Percentiles rank a stretch among this genome's conserved stretches.
Conservation (phyloP, 192 early-diverging fungal genomes). For the Lunasporangiospora selenospora region DNA sequence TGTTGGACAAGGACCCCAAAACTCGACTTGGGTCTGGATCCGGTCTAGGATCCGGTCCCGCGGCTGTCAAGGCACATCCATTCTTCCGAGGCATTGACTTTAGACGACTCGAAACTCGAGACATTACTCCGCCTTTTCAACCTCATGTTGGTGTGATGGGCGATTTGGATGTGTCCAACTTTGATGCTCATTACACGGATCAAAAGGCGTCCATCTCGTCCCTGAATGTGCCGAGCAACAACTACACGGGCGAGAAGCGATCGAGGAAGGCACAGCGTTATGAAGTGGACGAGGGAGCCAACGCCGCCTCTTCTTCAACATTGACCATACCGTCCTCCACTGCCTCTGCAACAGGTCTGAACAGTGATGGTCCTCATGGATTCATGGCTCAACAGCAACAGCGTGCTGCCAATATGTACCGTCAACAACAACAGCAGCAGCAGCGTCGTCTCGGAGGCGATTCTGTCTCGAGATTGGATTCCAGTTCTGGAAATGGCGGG, state of each 20-base stretch:
- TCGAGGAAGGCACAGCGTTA: too few species aligned
- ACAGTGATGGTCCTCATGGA: too few species aligned
- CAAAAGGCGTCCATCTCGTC: too few species aligned
- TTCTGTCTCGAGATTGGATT: constrained; percentile 36
- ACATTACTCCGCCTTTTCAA: constrained; percentile 66
- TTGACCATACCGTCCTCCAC: too few species aligned
- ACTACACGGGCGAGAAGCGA: too few species aligned
- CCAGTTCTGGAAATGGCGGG: constrained; percentile 50
- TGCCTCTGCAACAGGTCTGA: too few species aligned
- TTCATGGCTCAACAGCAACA: constrained; percentile 41
- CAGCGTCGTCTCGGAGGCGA: too few species aligned
- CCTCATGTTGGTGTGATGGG: constrained; percentile 49
- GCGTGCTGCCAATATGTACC: constrained; percentile 33
- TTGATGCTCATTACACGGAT: constrained; percentile 73
- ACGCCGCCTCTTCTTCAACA: too few species aligned
- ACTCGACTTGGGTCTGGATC: constrained; percentile 65
- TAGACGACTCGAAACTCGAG: constrained; percentile 62
- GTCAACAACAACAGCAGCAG: constrained; percentile 36
- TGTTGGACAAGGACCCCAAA: constrained; percentile 65
- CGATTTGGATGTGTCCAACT: constrained; percentile 74
- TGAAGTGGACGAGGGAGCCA: too few species aligned
- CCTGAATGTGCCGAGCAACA: too few species aligned
- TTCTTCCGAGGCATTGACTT: constrained; percentile 76
- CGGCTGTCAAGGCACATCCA: constrained; percentile 77
- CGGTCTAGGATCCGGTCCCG: constrained; percentile 51